Percentiles rank a stretch among this genome's conserved stretches.
Conservation (phyloP, 2,329 filamentous ascomycete species). For the Thielaviopsis ethacetica region DNA sequence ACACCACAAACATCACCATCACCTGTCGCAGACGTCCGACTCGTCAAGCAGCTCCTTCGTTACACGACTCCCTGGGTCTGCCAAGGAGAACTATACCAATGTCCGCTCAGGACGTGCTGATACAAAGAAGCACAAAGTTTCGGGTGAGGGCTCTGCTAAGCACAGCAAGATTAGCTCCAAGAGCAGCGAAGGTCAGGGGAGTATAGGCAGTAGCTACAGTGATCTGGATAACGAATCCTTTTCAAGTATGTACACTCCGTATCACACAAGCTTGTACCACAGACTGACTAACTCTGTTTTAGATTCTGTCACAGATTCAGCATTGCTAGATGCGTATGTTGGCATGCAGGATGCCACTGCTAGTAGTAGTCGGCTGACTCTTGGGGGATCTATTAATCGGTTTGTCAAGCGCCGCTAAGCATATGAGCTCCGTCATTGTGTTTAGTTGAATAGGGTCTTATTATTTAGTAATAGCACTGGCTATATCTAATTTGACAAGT, state of each 20-base stretch:
- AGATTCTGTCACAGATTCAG: constrained; percentile 72
- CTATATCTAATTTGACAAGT: not conserved
- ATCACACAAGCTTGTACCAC: not conserved
- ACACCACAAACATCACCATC: constrained; percentile 20
- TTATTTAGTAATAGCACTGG: not conserved
- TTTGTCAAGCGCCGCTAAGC: constrained; percentile 8
- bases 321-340: constrained; percentile 60
- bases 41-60: constrained; percentile 42
- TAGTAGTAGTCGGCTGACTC: constrained; percentile 30
- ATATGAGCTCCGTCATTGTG: not conserved
- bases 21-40: constrained; percentile 42
- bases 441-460: not conserved
- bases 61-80: constrained; percentile 18
- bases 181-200: constrained; percentile 57
- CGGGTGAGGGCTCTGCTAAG: constrained; percentile 34
- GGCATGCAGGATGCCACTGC: constrained; percentile 49
- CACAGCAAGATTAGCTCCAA: constrained; percentile 38
- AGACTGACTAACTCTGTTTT: not conserved
- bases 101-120: constrained; percentile 24
- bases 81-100: constrained; percentile 22
- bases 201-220: constrained; percentile 75
- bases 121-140: constrained; percentile 44
- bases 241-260: not conserved
- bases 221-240: constrained; percentile 54
- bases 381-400: constrained; percentile 12